A percentile compares a stretch with the other conserved stretches of the same genome.
phyloP scores from a whole-genome alignment of 352 stramenopile genomes.

The Phytophthora macrochlamydospora region DNA sequence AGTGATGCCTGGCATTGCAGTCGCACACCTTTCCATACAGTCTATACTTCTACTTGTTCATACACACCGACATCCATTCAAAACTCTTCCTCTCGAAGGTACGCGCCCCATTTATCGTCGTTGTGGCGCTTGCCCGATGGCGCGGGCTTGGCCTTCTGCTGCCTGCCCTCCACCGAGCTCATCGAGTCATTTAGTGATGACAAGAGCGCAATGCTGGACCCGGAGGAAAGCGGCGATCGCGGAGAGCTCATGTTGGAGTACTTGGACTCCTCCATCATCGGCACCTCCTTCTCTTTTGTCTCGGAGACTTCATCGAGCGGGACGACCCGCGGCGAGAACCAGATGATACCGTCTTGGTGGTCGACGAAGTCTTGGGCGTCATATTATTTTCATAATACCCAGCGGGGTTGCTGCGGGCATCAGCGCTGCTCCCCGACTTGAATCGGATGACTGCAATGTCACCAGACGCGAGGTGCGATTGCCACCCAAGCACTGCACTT shows the following conservation, averaged over 20 bases:
- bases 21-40: conserved; percentile 20
- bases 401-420: conserved; percentile 20
- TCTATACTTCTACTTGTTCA: conserved; percentile 17
- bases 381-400: conserved; percentile 22
- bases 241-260: conserved; percentile 64
- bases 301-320: conserved; percentile 20
- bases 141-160: conserved; percentile 30
- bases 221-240: conserved; percentile 51
- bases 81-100: conserved; percentile 35
- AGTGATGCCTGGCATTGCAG: neutral
- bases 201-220: conserved; percentile 69
- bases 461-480: conserved; percentile 31
- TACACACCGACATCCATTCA: conserved; percentile 4
- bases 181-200: conserved; percentile 43
- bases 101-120: conserved; percentile 41
- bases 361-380: conserved; percentile 26
- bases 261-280: conserved; percentile 34
- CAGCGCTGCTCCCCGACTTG: conserved; percentile 23
- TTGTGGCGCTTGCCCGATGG: conserved; percentile 7
- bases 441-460: conserved; percentile 33
- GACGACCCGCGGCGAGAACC: conserved; percentile 19
- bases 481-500: conserved; percentile 11
- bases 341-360: neutral
- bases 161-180: conserved; percentile 34
- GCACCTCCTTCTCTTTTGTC: conserved; percentile 27